These are phyloP conservation scores for Mitragyna speciosa DNA, from an alignment of 257 asterid genomes.

Conservation along the genomic window DNA sequence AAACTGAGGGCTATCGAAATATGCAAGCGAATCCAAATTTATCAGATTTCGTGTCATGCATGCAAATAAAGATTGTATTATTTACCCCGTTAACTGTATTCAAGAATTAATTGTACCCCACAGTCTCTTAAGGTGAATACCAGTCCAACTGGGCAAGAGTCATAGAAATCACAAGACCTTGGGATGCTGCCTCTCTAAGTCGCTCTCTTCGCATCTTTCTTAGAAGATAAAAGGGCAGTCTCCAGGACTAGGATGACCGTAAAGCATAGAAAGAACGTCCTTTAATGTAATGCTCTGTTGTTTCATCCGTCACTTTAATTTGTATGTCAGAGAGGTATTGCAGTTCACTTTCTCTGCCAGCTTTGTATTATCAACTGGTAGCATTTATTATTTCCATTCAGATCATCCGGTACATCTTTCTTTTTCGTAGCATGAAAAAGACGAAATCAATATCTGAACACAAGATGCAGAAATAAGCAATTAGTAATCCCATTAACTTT, in stretches of 20 bases:
- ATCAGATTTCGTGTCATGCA: background rate
- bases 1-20: background rate
- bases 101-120: background rate
- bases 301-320: slow-evolving; percentile 13
- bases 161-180: slow-evolving; percentile 7
- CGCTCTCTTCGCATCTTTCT: background rate
- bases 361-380: slow-evolving; percentile 34
- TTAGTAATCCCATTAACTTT: background rate
- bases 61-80: too few relatives aligned
- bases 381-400: slow-evolving; percentile 25
- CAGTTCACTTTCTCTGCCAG: slow-evolving; percentile 38
- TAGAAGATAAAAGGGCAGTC: background rate
- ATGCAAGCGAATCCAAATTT: background rate
- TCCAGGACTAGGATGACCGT: slow-evolving; percentile 11
- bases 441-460: slow-evolving; percentile 4
- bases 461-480: background rate
- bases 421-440: slow-evolving; percentile 13
- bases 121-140: background rate
- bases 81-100: too few relatives aligned
- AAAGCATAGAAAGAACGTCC: slow-evolving; percentile 20
- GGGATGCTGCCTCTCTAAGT: background rate
- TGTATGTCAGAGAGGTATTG: slow-evolving; percentile 23
- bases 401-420: slow-evolving; percentile 19
- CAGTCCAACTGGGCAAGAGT: background rate
- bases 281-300: slow-evolving; percentile 2